phyloP scores from a whole-genome alignment of 352 stramenopile species.

The Pythium diclinum region DNA sequence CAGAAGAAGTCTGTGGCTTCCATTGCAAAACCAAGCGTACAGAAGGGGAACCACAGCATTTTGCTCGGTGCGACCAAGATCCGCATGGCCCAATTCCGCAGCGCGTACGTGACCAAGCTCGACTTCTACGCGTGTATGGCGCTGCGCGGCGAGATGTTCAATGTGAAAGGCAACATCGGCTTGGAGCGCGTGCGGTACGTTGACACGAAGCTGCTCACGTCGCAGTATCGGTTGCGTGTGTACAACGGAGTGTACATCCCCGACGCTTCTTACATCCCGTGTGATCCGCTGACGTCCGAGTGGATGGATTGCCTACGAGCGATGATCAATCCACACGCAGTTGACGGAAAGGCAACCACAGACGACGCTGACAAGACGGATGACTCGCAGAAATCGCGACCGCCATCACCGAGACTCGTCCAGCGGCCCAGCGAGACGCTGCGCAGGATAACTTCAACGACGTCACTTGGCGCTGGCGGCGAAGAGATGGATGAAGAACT shows the following conservation, averaged over 20 bases:
- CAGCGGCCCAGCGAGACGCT: not conserved
- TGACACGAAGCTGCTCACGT: constrained; percentile 59
- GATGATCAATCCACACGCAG: constrained; percentile 24
- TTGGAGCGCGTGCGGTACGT: constrained; percentile 75
- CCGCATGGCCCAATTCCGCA: constrained; percentile 76
- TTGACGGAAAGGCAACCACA: not conserved
- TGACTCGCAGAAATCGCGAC: not conserved
- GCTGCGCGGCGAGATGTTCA: constrained; percentile 74
- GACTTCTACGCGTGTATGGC: constrained; percentile 85
- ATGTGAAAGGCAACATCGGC: constrained; percentile 82
- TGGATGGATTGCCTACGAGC: constrained; percentile 80
- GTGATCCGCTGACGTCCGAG: constrained; percentile 62
- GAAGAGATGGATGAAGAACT: constrained; percentile 73
- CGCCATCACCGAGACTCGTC: not conserved
- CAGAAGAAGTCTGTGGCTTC: not conserved
- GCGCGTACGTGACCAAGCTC: constrained; percentile 80
- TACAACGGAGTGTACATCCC: constrained; percentile 76
- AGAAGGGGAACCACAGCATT: constrained; percentile 34
- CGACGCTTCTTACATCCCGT: constrained; percentile 58
- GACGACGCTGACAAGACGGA: not conserved
- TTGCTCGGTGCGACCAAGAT: constrained; percentile 72
- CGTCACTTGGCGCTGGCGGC: constrained; percentile 41
- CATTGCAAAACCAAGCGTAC: not conserved
- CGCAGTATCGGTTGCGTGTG: constrained; percentile 55
- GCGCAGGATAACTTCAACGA: constrained; percentile 28